Evolutionary conservation across 495 filamentous ascomycete species (phyloP).

Genomic region (Lophiostoma macrostomum): DNA sequence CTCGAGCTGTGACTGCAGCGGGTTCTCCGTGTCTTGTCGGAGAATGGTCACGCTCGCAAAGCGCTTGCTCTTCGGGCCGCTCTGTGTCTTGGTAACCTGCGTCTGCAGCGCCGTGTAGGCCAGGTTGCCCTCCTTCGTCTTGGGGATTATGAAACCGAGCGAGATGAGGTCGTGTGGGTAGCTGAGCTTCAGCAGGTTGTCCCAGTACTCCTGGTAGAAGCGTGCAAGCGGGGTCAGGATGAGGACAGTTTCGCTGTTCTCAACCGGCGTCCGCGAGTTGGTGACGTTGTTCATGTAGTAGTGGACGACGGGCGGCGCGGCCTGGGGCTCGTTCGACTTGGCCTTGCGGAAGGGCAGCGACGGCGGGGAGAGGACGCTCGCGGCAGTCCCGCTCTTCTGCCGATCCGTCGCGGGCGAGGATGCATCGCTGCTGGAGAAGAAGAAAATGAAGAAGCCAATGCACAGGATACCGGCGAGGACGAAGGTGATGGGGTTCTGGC

Average conservation of each 20-base stretch:
- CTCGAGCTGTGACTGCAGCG: slow-evolving; percentile 76
- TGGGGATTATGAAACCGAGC: slow-evolving; percentile 93
- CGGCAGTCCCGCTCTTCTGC: slow-evolving; percentile 25
- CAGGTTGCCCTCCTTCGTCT: slow-evolving; percentile 79
- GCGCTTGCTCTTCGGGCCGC: slow-evolving; percentile 69
- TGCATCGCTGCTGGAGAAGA: slow-evolving; percentile 53
- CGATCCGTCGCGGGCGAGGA: slow-evolving; percentile 31
- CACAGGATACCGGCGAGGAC: slow-evolving; percentile 58
- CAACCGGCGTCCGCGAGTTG: slow-evolving; percentile 66
- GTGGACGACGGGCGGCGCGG: slow-evolving; percentile 84
- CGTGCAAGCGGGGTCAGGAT: slow-evolving; percentile 88
- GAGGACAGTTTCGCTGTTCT: slow-evolving; percentile 79
- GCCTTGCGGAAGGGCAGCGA: slow-evolving; percentile 77
- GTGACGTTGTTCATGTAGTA: slow-evolving; percentile 95
- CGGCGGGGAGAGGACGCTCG: slow-evolving; percentile 61
- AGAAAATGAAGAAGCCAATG: slow-evolving; percentile 64
- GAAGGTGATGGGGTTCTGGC: slow-evolving; percentile 65
- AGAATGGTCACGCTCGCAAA: slow-evolving; percentile 92
- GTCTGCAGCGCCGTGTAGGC: slow-evolving; percentile 79
- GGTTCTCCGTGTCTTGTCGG: slow-evolving; percentile 89
- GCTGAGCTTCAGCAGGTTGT: slow-evolving; percentile 76
- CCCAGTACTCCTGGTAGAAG: slow-evolving; percentile 95
- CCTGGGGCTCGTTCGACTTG: slow-evolving; percentile 49
- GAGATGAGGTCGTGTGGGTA: slow-evolving; percentile 95
- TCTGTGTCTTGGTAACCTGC: slow-evolving; percentile 78